A percentile compares a stretch with the other conserved stretches of the same genome.
These are phyloP conservation scores for Rostrohypoxylon terebratum DNA, from an alignment of 495 filamentous ascomycete genomes.

Conservation along the genomic window DNA sequence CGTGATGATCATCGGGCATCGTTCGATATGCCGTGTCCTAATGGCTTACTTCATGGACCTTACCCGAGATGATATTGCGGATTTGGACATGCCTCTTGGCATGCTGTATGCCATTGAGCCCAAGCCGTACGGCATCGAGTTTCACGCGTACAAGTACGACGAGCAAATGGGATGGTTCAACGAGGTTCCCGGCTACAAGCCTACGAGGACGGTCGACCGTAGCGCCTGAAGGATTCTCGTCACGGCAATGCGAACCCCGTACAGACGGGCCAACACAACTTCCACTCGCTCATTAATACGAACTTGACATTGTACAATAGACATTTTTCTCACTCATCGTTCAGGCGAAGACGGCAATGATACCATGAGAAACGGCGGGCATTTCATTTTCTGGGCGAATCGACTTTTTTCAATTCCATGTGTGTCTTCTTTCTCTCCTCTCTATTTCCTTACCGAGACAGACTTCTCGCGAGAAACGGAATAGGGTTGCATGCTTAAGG, in stretches of 20 bases:
- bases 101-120: constrained; percentile 94
- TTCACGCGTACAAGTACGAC: constrained; percentile 93
- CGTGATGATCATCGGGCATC: constrained; percentile 88
- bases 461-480: constrained; percentile 10
- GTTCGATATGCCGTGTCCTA: constrained; percentile 88
- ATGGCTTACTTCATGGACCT: constrained; percentile 96
- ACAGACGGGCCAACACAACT: not conserved
- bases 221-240: constrained; percentile 29
- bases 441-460: constrained; percentile 12
- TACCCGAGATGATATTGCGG: constrained; percentile 87
- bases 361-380: constrained; percentile 42
- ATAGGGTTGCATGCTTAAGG: constrained; percentile 31
- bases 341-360: constrained; percentile 39
- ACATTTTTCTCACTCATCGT: constrained; percentile 19
- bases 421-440: not conserved
- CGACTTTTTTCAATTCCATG: not conserved
- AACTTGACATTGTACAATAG: constrained; percentile 31
- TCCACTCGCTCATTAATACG: constrained; percentile 16
- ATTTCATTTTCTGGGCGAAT: constrained; percentile 17
- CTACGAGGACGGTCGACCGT: constrained; percentile 66
- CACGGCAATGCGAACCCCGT: not conserved
- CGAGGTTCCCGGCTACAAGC: constrained; percentile 78
- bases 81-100: constrained; percentile 91
- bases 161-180: constrained; percentile 81
- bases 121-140: constrained; percentile 97